These are phyloP conservation scores for Acer negundo DNA, from an alignment of 345 rosid genomes.

Conservation along the genomic window DNA sequence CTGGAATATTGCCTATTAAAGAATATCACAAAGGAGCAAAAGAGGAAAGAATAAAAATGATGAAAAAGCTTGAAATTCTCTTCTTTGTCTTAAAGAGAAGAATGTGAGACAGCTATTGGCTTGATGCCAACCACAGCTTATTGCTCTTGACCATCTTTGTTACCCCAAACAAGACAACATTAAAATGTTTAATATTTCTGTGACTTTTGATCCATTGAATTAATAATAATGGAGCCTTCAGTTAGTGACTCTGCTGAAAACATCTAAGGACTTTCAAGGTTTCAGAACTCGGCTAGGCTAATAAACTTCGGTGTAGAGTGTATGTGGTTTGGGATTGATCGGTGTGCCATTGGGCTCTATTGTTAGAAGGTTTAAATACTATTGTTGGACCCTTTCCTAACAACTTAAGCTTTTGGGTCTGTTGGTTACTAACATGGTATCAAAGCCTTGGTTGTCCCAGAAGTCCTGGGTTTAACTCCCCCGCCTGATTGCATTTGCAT, in stretches of 20 bases:
- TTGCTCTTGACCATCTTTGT: not conserved
- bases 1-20: not conserved
- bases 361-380: no score
- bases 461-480: no score
- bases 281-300: not conserved
- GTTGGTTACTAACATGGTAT: no score
- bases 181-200: no score
- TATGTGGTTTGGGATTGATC: not conserved
- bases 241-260: not conserved
- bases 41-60: not conserved
- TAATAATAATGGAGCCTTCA: not conserved
- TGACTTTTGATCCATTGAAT: not conserved
- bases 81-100: conserved; percentile 14
- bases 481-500: no score
- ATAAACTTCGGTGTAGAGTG: not conserved
- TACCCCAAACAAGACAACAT: not conserved
- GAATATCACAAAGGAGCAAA: not conserved
- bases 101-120: not conserved
- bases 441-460: no score
- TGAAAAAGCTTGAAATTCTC: conserved; percentile 10
- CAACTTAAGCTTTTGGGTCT: no score
- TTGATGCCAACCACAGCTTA: not conserved
- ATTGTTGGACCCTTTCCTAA: no score
- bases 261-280: not conserved
- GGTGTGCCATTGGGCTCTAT: no score